Evolutionary conservation across 345 rosid species (phyloP), one percentile per base, ranked within the genome.

Genomic region (Barbarea vulgaris): DNA sequence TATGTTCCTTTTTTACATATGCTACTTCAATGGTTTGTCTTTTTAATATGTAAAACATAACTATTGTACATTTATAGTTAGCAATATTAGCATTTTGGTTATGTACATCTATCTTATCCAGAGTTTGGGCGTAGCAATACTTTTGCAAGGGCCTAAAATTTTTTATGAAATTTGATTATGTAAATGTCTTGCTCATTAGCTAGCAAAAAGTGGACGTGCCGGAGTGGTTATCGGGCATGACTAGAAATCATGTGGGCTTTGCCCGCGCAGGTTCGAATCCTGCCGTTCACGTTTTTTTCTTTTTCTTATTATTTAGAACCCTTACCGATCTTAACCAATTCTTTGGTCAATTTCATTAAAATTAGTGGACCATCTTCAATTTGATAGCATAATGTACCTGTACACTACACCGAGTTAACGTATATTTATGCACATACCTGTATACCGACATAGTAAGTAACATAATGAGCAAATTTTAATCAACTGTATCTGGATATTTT

Each of bases 171-270:
- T 0, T 36, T 3, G 3, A 13, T 1, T 13, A 39, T 39, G 0
- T 39, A 13, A 39, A 4, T 13, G 0, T 4, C 4, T 1, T 13
- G 13, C 2, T 39, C n/a, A 4, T 0, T 0, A 0, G 4, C 0
- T 0, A 39, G 6, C 47, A 41, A 41, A 13, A 42, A 0, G 76
- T 76, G 75, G 70, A 48, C 80, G 66, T 69, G 75, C 75, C 75
- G 75, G 70, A 77, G 71, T 77, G 71, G 80, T 83, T 87, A 84
- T 91, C 86, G 87, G 88, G 91, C 96, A 85, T 86, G 89, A 87
- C 88, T 92, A 86, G 90, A 88, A 93, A 86, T 87, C 91, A 86
- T 84, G 90, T 90, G 95, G 91, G 91, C 90, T 90, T n/a, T 76
- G 87, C 87, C 89, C 96, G 91, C 88, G 91, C 89, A 85, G 89